Evolutionary conservation across 768 basidiomycete genomes (phyloP), one percentile per base, ranked within the genome.

Genomic region (Gloeopeniophorella convolvens): DNA sequence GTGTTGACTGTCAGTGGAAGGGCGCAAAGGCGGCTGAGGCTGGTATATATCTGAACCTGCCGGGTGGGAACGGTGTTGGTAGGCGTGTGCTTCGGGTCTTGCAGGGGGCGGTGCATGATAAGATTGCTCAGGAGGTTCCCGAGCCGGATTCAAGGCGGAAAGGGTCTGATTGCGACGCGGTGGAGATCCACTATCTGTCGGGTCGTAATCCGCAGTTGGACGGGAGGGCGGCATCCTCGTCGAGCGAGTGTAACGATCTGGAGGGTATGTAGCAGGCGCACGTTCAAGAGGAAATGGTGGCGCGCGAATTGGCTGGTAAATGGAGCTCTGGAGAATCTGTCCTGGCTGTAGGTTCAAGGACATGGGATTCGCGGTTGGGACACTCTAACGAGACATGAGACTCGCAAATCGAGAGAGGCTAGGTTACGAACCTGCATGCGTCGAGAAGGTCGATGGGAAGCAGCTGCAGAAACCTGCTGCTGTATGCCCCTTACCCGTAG

Each of bases 301-400:
- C 1, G 57, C 35, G 11, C 40, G 53, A 3, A 23, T 34, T 36
- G 54, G 51, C 39, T 54, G 55, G 48, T 50, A 46, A 36, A 47
- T 55, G 13, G 62, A 55, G 13, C 42, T 51, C 24, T 60, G 58
- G 41, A 68, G 64, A 28, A 68, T 61, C 55, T 68, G 63, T 3
- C 66, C 66, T 5, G 66, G 66, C 33, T 59, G 51, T 34, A 68
- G 55, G 6, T 61, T 60, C 30, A 67, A 58, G 12, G 62, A 53
- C 40, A 63, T 55, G 13, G 54, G 49, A 31, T 54, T 58, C 20
- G 51, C 56, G 32, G 51, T 47, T 23, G 54, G 42, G 2, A 18
- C 45, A 37, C 51, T 41, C 45, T 52, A 28, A 42, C 36, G 20
- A 24, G 16, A 40, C 16, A 37, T 56, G 50, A 54, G 4, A 7